Percentiles rank a stretch among this genome's conserved stretches.
These are phyloP conservation scores for Theileria luwenshuni DNA, from an alignment of 169 alveolate genomes.

Conservation along the genomic window DNA sequence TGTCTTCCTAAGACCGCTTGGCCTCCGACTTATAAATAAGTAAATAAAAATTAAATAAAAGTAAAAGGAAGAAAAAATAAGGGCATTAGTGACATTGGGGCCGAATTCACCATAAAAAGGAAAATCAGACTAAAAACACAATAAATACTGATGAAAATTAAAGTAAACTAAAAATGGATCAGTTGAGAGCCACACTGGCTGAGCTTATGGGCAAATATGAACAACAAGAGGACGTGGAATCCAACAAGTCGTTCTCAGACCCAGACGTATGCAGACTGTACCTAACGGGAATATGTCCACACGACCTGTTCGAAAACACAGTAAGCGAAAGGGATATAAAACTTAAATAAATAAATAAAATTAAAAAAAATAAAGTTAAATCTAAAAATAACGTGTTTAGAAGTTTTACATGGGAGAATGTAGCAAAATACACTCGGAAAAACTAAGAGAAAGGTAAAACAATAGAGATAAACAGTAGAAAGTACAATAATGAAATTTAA, in stretches of 20 bases:
- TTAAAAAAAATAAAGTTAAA: not conserved
- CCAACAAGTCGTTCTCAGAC: constrained; percentile 70
- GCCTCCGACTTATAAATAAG: too few species aligned
- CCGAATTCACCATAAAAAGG: not conserved
- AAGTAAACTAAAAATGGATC: constrained; percentile 66
- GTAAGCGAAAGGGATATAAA: constrained; percentile 27
- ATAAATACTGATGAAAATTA: not conserved
- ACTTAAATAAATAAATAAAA: not conserved
- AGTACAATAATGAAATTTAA: too few species aligned
- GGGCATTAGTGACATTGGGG: not conserved
- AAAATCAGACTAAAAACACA: not conserved
- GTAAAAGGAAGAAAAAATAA: not conserved
- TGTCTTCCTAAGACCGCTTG: too few species aligned
- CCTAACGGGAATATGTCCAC: constrained; percentile 83
- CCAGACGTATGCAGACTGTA: constrained; percentile 79
- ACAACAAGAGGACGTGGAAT: constrained; percentile 67
- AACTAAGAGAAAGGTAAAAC: constrained; percentile 68
- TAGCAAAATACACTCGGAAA: constrained; percentile 73
- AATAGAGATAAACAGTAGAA: too few species aligned
- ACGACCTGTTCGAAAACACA: constrained; percentile 84
- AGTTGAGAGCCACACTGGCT: constrained; percentile 77
- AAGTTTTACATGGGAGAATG: constrained; percentile 84
- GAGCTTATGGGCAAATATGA: constrained; percentile 80
- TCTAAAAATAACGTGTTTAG: constrained; percentile 17
- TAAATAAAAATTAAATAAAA: not conserved